These are phyloP conservation scores for Diospyros kaki DNA, from an alignment of 148 eudicot species.

Conservation along the genomic window DNA sequence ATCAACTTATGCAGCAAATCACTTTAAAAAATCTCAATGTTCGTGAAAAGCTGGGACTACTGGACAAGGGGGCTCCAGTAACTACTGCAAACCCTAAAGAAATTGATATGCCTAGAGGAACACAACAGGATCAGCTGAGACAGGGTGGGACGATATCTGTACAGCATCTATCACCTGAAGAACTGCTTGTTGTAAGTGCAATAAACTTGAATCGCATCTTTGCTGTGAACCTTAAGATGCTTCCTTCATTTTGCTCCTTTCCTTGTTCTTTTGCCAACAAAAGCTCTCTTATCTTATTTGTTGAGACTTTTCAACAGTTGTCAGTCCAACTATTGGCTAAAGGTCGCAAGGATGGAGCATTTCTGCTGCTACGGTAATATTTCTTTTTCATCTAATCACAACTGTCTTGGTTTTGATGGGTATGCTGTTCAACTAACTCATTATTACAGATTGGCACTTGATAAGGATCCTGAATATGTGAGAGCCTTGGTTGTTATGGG, in stretches of 20 bases:
- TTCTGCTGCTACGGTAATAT: constrained; percentile 54
- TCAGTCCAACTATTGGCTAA: constrained; percentile 47
- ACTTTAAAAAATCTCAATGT: constrained; percentile 50
- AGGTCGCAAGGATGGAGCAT: constrained; percentile 49
- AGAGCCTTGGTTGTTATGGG: constrained; percentile 73
- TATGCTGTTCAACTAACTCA: constrained; percentile 18
- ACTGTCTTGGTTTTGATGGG: constrained; percentile 11
- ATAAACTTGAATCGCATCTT: constrained; percentile 16
- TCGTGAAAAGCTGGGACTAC: constrained; percentile 62
- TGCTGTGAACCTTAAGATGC: not conserved
- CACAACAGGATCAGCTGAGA: constrained; percentile 22
- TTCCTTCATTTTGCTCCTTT: not conserved
- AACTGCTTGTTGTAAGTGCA: constrained; percentile 63
- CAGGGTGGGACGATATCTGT: constrained; percentile 30
- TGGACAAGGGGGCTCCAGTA: constrained; percentile 21
- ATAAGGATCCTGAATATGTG: constrained; percentile 73
- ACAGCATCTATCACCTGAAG: constrained; percentile 44
- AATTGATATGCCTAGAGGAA: constrained; percentile 18
- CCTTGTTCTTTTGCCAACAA: not conserved
- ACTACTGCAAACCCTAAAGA: constrained; percentile 23
- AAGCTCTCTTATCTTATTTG: not conserved
- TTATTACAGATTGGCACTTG: constrained; percentile 63
- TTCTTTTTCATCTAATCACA: not conserved
- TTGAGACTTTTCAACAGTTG: constrained; percentile 35
- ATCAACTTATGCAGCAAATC: constrained; percentile 52